phyloP scores from a whole-genome alignment of 2,329 filamentous ascomycete genomes.

The Coniochaeta sp. region DNA sequence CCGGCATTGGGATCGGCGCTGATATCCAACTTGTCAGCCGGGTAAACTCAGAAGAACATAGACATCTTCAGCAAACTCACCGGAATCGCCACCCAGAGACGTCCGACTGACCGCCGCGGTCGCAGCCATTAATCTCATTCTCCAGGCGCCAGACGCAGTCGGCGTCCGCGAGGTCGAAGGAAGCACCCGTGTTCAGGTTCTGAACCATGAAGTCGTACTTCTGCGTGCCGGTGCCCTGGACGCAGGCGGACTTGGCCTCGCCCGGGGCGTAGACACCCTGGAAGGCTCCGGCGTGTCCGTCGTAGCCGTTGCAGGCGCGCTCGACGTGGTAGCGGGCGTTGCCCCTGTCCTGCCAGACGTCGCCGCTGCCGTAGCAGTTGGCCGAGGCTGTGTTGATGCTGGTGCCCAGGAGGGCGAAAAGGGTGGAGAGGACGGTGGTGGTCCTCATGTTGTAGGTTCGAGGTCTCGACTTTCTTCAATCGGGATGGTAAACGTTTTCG shows the following conservation, averaged over 20 bases:
- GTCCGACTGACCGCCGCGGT: neutral
- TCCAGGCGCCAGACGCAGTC: slow-evolving; percentile 3
- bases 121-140: slow-evolving; percentile 5
- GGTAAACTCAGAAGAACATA: neutral
- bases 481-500: neutral
- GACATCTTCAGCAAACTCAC: neutral
- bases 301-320: slow-evolving; percentile 3
- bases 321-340: slow-evolving; percentile 1
- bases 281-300: neutral
- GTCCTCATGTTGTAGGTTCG: slow-evolving; percentile 1
- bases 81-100: slow-evolving; percentile 3
- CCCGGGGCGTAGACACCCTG: neutral
- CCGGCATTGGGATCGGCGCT: neutral
- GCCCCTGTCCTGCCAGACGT: slow-evolving; percentile 2
- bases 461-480: neutral
- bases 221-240: neutral
- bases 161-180: neutral
- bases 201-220: slow-evolving; percentile 1
- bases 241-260: slow-evolving; percentile 4
- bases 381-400: neutral
- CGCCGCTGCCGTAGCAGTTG: slow-evolving; percentile 1
- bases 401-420: slow-evolving; percentile 1
- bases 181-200: slow-evolving; percentile 1
- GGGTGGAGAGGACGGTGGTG: neutral
- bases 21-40: neutral